Conservation (phyloP, 768 basidiomycete genomes). For the Tylopilus cervinicoccineus region DNA sequence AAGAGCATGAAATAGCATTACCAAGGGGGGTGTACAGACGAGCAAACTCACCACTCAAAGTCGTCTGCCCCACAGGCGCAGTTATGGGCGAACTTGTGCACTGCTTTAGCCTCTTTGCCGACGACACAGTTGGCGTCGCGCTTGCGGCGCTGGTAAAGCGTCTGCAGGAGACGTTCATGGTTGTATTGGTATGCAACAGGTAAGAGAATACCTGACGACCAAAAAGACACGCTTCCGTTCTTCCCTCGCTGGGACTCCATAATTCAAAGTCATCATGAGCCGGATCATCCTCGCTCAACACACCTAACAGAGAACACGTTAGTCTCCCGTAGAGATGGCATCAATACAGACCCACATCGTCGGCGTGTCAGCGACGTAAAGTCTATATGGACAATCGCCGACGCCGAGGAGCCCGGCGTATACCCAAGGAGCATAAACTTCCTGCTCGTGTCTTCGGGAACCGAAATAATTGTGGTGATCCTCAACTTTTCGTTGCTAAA, state of each 20-base stretch:
- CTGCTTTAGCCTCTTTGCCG: slow-evolving; percentile 58
- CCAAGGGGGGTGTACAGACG: neutral
- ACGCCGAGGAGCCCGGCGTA: slow-evolving; percentile 39
- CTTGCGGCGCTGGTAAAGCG: slow-evolving; percentile 84
- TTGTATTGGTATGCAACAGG: neutral
- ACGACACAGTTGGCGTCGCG: slow-evolving; percentile 81
- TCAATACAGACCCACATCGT: slow-evolving; percentile 57
- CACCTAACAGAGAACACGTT: slow-evolving; percentile 43
- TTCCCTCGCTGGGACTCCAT: slow-evolving; percentile 91
- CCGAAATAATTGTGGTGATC: slow-evolving; percentile 76
- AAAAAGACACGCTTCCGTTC: slow-evolving; percentile 87
- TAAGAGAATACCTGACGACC: slow-evolving; percentile 67
- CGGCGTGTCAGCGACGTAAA: slow-evolving; percentile 72
- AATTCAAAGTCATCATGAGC: slow-evolving; percentile 91
- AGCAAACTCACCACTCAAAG: slow-evolving; percentile 85
- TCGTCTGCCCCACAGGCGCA: slow-evolving; percentile 73
- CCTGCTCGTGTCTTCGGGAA: slow-evolving; percentile 86
- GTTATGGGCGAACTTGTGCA: slow-evolving; percentile 53
- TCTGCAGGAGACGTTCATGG: slow-evolving; percentile 40
- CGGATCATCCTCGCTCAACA: slow-evolving; percentile 64
- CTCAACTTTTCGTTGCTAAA: slow-evolving; percentile 72
- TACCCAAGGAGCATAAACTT: slow-evolving; percentile 84
- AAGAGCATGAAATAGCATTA: neutral
- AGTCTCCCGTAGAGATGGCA: neutral
- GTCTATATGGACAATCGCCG: slow-evolving; percentile 78